Evolutionary conservation across 2,329 filamentous ascomycete species (phyloP), one percentile per base, ranked within the genome.

Genomic region (Ascochyta fabae): DNA sequence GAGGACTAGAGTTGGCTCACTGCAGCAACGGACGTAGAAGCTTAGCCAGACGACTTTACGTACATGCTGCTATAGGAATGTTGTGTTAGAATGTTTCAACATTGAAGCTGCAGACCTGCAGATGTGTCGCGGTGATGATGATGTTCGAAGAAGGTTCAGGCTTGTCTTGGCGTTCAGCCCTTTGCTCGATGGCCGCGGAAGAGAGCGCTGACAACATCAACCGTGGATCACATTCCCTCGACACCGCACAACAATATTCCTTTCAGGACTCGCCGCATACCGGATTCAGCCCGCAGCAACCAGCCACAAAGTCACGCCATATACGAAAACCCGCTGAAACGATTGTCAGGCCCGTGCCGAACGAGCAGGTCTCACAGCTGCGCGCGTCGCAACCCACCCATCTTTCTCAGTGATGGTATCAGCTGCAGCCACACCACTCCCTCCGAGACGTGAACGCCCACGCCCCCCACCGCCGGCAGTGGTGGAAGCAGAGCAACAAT

Each of bases 401-500:
- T 12, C 16, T 23, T 23, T 31, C 27, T 24, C 46, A 48, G 60
- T 34, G 35, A 75, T 75, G 72, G 69, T 73, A 9, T 69, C 71
- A 22, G 65, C 67, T 23, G 60, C 66, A 31, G 39, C 48, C 40
- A 64, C 54, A 47, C 45, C 67, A 27, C 54, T 57, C 27, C 58
- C 58, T 36, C 60, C 59, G 26, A 62, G 66, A 36, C 69, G 69
- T 48, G 71, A 74, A 48, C 71, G 64, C n/a, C 73, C 73, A 4
- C 64, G 70, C 23, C 71, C 71, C 10, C 75, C 74, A 6, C 72
- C 77, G 35, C 73, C 76, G 4, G 79, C 85, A 45, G 78, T 87
- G 47, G 77, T 79, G 42, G 80, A 83, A 58, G 77, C 80, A 38
- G 84, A 88, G 70, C 78, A 81, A 63, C 94, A 98, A 82, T 99